Percentiles rank a stretch among this genome's conserved stretches.
phyloP scores from a whole-genome alignment of 257 asterid species.

The Haberlea rhodopensis region DNA sequence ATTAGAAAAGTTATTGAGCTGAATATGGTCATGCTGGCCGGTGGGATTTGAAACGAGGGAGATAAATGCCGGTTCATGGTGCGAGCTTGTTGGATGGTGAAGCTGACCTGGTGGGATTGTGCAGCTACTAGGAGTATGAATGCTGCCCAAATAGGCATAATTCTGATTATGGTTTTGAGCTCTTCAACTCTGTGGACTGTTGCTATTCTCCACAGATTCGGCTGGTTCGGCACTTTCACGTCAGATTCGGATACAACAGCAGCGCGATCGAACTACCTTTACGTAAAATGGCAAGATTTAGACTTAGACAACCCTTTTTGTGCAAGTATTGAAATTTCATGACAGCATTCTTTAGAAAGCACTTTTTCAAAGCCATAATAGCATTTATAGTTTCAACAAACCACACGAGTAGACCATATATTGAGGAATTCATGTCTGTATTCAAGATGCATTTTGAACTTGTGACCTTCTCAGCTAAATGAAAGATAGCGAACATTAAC shows the following conservation, averaged over 20 bases:
- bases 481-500: too few relatives aligned
- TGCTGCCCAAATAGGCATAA: conserved; percentile 88
- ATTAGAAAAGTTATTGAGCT: conserved; percentile 51
- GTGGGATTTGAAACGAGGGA: conserved; percentile 60
- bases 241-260: conserved; percentile 51
- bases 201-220: conserved; percentile 69
- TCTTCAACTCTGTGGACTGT: conserved; percentile 86
- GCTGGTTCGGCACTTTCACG: conserved; percentile 30
- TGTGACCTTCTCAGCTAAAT: too few relatives aligned
- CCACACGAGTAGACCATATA: too few relatives aligned
- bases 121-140: conserved; percentile 52
- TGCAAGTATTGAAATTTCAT: neutral
- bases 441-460: too few relatives aligned
- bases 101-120: conserved; percentile 51
- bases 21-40: conserved; percentile 71
- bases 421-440: too few relatives aligned
- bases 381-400: too few relatives aligned
- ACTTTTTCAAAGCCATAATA: too few relatives aligned
- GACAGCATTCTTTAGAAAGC: too few relatives aligned
- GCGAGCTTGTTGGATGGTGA: conserved; percentile 70
- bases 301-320: neutral
- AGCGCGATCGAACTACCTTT: conserved; percentile 72
- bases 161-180: conserved; percentile 56
- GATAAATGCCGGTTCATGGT: conserved; percentile 65
- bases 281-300: neutral